phyloP scores from a whole-genome alignment of 768 basidiomycete species.

The Coprinopsis cinerea region DNA sequence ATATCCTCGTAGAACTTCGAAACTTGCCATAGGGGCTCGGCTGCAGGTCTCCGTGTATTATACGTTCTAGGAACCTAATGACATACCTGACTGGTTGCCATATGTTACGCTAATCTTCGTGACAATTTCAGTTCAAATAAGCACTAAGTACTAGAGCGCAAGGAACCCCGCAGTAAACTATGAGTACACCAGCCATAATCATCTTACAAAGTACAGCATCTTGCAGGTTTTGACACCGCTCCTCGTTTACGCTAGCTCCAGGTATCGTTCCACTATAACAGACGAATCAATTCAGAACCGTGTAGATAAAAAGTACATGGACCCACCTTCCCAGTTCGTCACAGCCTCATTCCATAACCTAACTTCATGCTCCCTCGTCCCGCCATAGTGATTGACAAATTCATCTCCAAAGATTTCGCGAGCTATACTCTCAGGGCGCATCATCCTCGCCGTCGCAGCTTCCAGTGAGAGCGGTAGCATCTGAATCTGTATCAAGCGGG shows the following conservation, averaged over 20 bases:
- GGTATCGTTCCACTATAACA: slow-evolving; percentile 3
- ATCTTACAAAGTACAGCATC: too few relatives aligned
- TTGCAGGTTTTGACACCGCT: too few relatives aligned
- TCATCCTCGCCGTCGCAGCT: slow-evolving; percentile 76
- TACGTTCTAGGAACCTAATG: too few relatives aligned
- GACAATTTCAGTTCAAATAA: too few relatives aligned
- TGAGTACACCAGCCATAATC: too few relatives aligned
- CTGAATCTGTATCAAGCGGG: slow-evolving; percentile 38
- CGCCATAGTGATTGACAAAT: slow-evolving; percentile 93
- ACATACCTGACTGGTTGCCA: too few relatives aligned
- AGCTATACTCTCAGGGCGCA: slow-evolving; percentile 70
- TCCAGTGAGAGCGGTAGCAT: slow-evolving; percentile 79
- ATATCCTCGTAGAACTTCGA: too few relatives aligned
- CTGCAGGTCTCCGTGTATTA: too few relatives aligned
- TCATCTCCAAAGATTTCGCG: slow-evolving; percentile 82
- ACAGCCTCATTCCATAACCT: slow-evolving; percentile 83
- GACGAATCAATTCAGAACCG: not conserved
- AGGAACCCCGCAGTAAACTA: too few relatives aligned
- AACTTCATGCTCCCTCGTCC: slow-evolving; percentile 91
- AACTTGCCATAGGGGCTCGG: too few relatives aligned
- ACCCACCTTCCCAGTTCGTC: slow-evolving; percentile 88
- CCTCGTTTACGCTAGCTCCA: not conserved
- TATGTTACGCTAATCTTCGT: too few relatives aligned
- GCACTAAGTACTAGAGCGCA: too few relatives aligned
- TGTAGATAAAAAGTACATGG: not conserved